These are phyloP conservation scores for Odonthalia washingtoniensis DNA, from an alignment of 31 red algal species.

Conservation along the genomic window DNA sequence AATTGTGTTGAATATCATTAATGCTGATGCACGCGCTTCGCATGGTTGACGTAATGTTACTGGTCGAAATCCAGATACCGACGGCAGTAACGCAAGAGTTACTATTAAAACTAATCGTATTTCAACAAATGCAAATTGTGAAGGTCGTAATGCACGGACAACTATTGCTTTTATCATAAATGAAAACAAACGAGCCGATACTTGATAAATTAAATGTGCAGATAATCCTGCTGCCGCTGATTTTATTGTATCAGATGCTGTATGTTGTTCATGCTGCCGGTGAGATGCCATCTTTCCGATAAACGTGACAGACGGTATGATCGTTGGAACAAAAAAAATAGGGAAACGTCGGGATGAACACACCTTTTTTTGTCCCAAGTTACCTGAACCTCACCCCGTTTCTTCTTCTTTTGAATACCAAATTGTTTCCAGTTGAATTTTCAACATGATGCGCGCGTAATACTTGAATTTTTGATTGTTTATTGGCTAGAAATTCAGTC, in stretches of 20 bases:
- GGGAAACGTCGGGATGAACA: too few relatives aligned
- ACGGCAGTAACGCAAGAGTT: constrained; percentile 66
- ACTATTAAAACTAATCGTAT: constrained; percentile 74
- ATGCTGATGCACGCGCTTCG: constrained; percentile 27
- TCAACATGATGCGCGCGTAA: too few relatives aligned
- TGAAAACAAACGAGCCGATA: constrained; percentile 60
- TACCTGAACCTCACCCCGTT: too few relatives aligned
- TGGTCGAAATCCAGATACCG: constrained; percentile 64
- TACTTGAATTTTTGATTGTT: too few relatives aligned
- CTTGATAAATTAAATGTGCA: constrained; percentile 62
- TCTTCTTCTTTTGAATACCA: too few relatives aligned
- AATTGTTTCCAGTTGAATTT: too few relatives aligned
- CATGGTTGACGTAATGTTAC: constrained; percentile 63
- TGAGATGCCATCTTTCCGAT: too few relatives aligned
- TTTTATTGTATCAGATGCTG: constrained; percentile 29
- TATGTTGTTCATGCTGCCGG: too few relatives aligned
- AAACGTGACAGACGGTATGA: too few relatives aligned
- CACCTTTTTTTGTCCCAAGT: too few relatives aligned
- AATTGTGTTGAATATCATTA: constrained; percentile 38
- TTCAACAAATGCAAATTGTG: constrained; percentile 78
- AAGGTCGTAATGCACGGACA: constrained; percentile 75
- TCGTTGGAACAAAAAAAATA: too few relatives aligned
- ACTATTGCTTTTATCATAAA: constrained; percentile 73
- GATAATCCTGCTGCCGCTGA: constrained; percentile 64
- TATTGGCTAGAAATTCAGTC: too few relatives aligned